Evolutionary conservation across 2,329 filamentous ascomycete species (phyloP), one percentile per base, ranked within the genome.

Genomic region (Xylariales sp.): DNA sequence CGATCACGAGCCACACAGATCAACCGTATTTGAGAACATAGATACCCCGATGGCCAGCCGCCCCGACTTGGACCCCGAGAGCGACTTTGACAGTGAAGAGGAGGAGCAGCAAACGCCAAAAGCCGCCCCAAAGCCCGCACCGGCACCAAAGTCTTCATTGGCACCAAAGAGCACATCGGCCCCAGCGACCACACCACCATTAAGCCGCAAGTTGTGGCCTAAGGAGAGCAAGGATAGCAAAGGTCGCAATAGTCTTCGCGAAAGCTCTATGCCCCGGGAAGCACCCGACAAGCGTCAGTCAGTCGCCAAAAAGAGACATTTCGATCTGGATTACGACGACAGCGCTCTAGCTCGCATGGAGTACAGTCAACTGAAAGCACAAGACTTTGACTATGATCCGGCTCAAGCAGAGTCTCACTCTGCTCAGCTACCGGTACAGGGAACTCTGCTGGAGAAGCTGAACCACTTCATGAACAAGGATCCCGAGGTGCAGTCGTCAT

Each of bases 331-430:
- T 51, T 81, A 81, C 45, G 72, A 78, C 43, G 76, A 81, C 51
- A 67, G 66, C 29, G 63, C 67, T 28, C 62, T 81, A n/a, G 65
- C 65, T 42, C 54, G 56, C 8, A 81, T 80, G 76, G 63, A 63
- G 29, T 80, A 70, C 52, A 46, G 63, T 3, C 64, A 72, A 20
- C 60, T 81, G 11, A 65, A 61, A 36, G 57, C 61, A 3, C 71
- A 81, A 47, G 63, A 67, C 1, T 81, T 81, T 44, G 76, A 81
- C 50, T 69, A 70, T 42, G 75, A 79, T 44, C 76, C 76, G 4
- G 62, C 72, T 32, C 66, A 67, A 37, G 63, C 63, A n/a, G 57
- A 65, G 38, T 54, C 49, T 33, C 60, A 48, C 25, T 56, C 54
- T 55, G 58, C 43, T 46, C 59, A 50, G 39, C 60, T 48, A 44